Base-by-base conservation (phyloP, 208 protist species). In the Acanthamoeba triangularis region DNA sequence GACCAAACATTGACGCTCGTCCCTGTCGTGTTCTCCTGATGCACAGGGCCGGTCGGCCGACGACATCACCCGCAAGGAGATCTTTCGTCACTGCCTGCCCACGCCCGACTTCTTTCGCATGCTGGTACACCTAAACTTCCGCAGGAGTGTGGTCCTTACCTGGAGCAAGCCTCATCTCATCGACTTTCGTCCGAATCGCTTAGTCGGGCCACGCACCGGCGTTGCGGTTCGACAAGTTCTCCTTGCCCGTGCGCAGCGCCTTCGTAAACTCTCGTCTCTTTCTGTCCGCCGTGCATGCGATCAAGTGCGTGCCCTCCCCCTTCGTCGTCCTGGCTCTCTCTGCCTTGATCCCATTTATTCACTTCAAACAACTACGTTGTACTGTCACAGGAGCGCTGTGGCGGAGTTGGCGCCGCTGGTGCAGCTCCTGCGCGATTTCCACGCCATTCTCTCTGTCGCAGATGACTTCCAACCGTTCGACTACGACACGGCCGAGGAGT, bases 401-500 rank as follows among this genome's bases (percentile, higher is more conserved):
- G n/a, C 52, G 41, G 80, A 88, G n/a, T 41, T 88, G 49, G n/a
- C 25, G 5, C 23, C 41, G 35, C 49, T 88, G 28, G 25, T 44
- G 80, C 80, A 41, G 30, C 28, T 88, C 49, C 80, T 88, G 4
- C 5, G 25, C 13, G 49, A 88, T 6, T 41, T 88, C 5, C 80
- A 63, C 44, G 80, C 23, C 23, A 63, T 88, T 11, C 41, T 88
- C 80, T 33, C 80, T 35, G 28, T 25, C 23, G 41, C 44, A 2
- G 11, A 30, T 13, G 80, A 88, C 80, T 88, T 88, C 49, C 80
- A 88, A 35, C 80, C 80, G 44, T 88, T 88, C 37, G 80, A 63
- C 30, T 44, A 47, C 52, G 49, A 56, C 72, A 16, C 72, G 10
- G 37, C 23, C 18, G 72, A 82, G 18, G 72, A 41, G 33, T 10